Evolutionary conservation across 2,329 filamentous ascomycete genomes (phyloP), one percentile per base, ranked within the genome.

Genomic region (Chaetomium sp.): DNA sequence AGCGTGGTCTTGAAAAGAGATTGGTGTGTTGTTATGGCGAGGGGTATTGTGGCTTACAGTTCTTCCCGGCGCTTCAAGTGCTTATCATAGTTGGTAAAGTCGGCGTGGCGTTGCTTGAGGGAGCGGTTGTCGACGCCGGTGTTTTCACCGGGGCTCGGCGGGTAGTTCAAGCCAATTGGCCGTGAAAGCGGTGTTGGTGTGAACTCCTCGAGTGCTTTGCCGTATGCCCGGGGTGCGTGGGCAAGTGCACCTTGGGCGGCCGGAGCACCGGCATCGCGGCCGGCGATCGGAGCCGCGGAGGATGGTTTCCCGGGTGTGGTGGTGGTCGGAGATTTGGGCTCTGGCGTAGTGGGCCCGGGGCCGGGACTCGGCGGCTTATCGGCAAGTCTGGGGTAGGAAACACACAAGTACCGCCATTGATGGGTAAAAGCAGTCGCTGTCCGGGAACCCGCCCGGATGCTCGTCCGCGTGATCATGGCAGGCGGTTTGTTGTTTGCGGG

Each of bases 61-160:
- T 89, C 79, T 64, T 88, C 80, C 61, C 92, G 82, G 62, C 85
- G 81, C 61, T 81, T 78, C 6, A 96, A 72, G 69, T 97, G 91
- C 70, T 89, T 91, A 56, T 94, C 86, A 67, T 89, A 91, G 71
- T 94, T 78, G 61, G 89, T 84, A 68, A 95, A 90, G 68, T 96
- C 91, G 61, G 89, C 84, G 42, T 85, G 80, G 49, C 84, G 82
- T 72, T 96, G 78, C 59, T 76, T 76, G 59, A 88, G 70, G 1
- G 84, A 79, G 42, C 91, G 84, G 14, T 64, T 67, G 65, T 95
- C 89, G 59, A 88, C 70, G 52, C 91, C 91, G 1, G 84, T 86
- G 72, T 97, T 96, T 70, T 97, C 85, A 57, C 90, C 90, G 10
- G 82, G 73, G 56, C 78, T 73, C 0, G 94, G 94, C 2, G 91